Percentiles rank a stretch among this genome's conserved stretches.
These are phyloP conservation scores for Ochetophila trinervis DNA, from an alignment of 306 rosid genomes.

Conservation along the genomic window DNA sequence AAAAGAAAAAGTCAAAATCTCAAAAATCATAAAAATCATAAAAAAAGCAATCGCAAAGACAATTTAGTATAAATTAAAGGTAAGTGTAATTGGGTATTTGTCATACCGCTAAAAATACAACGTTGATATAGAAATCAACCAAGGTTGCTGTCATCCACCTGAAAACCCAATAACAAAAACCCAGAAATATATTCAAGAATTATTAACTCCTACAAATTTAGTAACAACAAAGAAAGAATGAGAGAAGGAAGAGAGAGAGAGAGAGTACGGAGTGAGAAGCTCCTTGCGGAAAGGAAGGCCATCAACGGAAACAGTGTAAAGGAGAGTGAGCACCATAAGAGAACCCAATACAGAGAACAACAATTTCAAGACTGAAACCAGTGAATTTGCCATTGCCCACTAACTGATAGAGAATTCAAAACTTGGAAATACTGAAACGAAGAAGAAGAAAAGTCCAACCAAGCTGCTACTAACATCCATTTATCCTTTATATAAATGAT, in stretches of 20 bases:
- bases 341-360: conserved; percentile 46
- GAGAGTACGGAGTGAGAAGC: conserved; percentile 59
- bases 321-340: conserved; percentile 48
- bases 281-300: conserved; percentile 65
- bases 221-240: neutral
- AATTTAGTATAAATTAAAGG: neutral
- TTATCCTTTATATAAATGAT: too few relatives aligned
- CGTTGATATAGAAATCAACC: conserved; percentile 78
- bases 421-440: neutral
- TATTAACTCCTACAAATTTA: too few relatives aligned
- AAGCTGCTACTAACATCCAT: too few relatives aligned
- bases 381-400: conserved; percentile 43
- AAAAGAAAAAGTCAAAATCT: neutral
- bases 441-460: neutral
- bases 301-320: conserved; percentile 50
- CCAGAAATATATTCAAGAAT: neutral
- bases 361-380: conserved; percentile 35
- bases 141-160: conserved; percentile 77
- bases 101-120: conserved; percentile 58
- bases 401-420: neutral
- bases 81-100: neutral
- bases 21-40: neutral
- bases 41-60: neutral
- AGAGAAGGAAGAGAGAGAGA: conserved; percentile 10
- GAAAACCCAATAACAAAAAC: conserved; percentile 24